Conservation (phyloP, 306 rosid genomes). For the Ziziphus jujuba region DNA sequence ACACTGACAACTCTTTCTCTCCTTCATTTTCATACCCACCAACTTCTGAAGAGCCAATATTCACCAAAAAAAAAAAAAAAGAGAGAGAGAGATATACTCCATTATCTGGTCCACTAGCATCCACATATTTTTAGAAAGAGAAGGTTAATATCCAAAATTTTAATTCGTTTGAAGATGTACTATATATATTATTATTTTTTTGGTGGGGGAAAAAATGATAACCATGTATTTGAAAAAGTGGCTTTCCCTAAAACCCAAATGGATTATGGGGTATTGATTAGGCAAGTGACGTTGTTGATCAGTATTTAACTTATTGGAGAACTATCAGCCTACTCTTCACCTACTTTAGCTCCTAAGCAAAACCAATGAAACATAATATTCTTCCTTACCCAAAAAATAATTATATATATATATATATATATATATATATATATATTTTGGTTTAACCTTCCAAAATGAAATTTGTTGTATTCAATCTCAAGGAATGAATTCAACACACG, state of each 20-base stretch:
- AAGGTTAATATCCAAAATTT: not conserved
- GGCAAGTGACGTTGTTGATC: not conserved
- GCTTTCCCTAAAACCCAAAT: not conserved
- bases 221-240: not conserved
- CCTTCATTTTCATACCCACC: too few relatives aligned
- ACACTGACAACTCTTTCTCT: too few relatives aligned
- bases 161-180: not conserved
- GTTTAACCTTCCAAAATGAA: too few relatives aligned
- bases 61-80: too few relatives aligned
- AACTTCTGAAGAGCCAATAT: too few relatives aligned
- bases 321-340: constrained; percentile 9
- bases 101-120: not conserved
- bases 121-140: constrained; percentile 12
- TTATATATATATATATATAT: too few relatives aligned
- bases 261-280: not conserved
- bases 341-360: not conserved
- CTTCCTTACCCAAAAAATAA: too few relatives aligned
- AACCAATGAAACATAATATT: too few relatives aligned
- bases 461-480: not conserved
- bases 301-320: not conserved
- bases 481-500: not conserved
- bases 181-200: too few relatives aligned
- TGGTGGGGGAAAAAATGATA: not conserved
- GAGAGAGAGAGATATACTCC: not conserved
- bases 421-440: too few relatives aligned